Evolutionary conservation across 306 rosid species (phyloP).

Genomic region (Bauhinia variegata): DNA sequence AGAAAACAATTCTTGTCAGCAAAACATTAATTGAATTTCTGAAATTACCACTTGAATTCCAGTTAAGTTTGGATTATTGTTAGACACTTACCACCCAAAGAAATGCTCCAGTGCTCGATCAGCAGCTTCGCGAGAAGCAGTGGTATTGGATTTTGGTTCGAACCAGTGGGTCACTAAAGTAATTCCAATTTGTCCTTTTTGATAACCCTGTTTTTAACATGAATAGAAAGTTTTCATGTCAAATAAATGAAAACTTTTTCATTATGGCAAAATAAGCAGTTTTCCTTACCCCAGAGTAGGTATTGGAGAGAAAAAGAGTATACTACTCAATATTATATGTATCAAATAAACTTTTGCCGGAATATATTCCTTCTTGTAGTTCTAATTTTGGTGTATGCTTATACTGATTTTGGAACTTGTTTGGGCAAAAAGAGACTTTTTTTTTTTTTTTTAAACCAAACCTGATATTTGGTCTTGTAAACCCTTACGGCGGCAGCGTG

Average conservation of each 20-base stretch:
- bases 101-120: conserved; percentile 37
- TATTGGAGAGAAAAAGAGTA: too few relatives aligned
- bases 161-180: conserved; percentile 40
- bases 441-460: neutral
- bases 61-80: neutral
- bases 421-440: too few relatives aligned
- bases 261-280: too few relatives aligned
- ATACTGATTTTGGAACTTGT: too few relatives aligned
- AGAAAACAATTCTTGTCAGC: neutral
- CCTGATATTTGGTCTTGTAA: conserved; percentile 56
- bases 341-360: too few relatives aligned
- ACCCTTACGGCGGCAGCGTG: conserved; percentile 45
- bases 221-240: too few relatives aligned
- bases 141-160: conserved; percentile 31
- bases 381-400: too few relatives aligned
- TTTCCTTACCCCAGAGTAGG: too few relatives aligned
- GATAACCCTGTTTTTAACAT: conserved; percentile 29
- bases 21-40: neutral
- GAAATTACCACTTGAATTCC: neutral
- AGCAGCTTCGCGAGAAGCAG: conserved; percentile 33
- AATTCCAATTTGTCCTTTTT: conserved; percentile 47
- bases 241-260: too few relatives aligned
- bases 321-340: too few relatives aligned
- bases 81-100: conserved; percentile 42
- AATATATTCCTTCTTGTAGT: too few relatives aligned